Evolutionary conservation across 441 rosid genomes (phyloP).

Genomic region (Iberis amara): DNA sequence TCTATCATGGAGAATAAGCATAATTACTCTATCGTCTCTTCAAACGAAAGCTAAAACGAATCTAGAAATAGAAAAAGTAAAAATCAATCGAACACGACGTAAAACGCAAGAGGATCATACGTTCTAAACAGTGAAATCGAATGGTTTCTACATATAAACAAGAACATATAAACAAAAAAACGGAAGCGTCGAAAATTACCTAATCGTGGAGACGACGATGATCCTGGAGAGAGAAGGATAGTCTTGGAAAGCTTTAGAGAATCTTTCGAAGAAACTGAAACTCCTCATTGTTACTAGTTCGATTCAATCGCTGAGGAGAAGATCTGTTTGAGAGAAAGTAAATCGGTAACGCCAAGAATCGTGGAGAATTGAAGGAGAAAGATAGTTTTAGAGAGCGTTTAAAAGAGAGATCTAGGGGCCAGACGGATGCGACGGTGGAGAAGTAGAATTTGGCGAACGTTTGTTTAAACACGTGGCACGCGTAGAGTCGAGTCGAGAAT

Average conservation of each 20-base stretch:
- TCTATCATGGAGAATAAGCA: constrained; percentile 7
- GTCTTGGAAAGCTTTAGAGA: constrained; percentile 61
- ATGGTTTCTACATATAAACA: too few relatives aligned
- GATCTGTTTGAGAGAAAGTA: constrained; percentile 9
- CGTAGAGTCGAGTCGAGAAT: background rate
- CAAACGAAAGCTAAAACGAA: constrained; percentile 12
- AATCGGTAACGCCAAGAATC: constrained; percentile 14
- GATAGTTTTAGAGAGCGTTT: too few relatives aligned
- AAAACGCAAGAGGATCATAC: background rate
- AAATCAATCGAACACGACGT: background rate
- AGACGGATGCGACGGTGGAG: constrained; percentile 26
- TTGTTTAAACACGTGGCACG: constrained; percentile 26
- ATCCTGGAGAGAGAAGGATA: constrained; percentile 61
- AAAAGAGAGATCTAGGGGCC: background rate
- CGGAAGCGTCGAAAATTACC: constrained; percentile 38
- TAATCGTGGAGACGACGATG: constrained; percentile 65
- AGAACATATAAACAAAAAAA: background rate
- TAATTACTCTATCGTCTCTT: constrained; percentile 6
- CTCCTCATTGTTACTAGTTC: constrained; percentile 42
- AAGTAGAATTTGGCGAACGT: constrained; percentile 19
- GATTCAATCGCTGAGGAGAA: constrained; percentile 14
- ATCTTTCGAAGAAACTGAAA: constrained; percentile 46
- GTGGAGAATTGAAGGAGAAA: constrained; percentile 15
- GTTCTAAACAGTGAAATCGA: too few relatives aligned
- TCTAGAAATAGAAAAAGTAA: background rate